Conservation (phyloP, 495 filamentous ascomycete species). For the Neurospora sp. region DNA sequence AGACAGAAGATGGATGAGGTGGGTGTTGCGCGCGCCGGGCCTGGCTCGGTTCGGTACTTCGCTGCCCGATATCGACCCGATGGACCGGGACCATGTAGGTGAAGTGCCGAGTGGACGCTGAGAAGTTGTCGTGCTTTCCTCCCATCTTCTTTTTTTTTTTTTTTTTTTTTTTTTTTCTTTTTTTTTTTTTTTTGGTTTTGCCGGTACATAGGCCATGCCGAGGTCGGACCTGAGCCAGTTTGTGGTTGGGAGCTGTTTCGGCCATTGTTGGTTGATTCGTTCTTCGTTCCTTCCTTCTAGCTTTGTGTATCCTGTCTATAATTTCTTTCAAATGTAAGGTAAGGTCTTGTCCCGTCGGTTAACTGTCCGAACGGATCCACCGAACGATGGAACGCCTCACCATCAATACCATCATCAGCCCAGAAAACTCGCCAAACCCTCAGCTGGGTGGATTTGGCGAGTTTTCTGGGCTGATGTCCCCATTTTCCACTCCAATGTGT, state of each 20-base stretch:
- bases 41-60: background rate
- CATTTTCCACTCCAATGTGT: background rate
- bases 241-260: too few relatives aligned
- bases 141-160: background rate
- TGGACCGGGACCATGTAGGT: background rate
- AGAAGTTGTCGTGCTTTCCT: background rate
- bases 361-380: background rate
- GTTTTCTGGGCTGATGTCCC: background rate
- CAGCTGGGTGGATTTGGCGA: background rate
- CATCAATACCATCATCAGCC: background rate
- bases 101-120: background rate
- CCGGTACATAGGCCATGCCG: background rate
- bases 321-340: too few relatives aligned
- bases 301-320: too few relatives aligned
- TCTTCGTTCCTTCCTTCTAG: too few relatives aligned
- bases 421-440: background rate
- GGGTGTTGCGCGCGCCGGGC: too few relatives aligned
- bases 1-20: background rate
- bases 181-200: background rate
- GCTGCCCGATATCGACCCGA: background rate
- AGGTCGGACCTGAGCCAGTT: background rate
- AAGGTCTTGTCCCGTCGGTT: background rate
- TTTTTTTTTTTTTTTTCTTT: background rate
- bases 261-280: too few relatives aligned
- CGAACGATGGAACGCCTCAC: background rate